Evolutionary conservation across 1,284 basidiomycete species (phyloP).

Genomic region (Austroboletus niveus): DNA sequence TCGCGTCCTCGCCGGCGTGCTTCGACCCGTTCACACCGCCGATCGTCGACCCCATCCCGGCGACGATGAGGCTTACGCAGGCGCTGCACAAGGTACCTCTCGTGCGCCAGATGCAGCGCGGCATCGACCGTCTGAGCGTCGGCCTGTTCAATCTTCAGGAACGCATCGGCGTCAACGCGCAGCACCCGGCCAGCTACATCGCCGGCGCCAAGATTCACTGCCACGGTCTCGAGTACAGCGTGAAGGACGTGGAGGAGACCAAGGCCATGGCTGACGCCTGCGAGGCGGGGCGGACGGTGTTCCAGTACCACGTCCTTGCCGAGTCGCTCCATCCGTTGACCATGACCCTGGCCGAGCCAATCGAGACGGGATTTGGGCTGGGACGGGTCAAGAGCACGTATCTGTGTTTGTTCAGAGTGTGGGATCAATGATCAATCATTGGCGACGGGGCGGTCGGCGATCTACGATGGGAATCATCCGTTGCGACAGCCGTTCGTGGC

Average conservation of each 20-base stretch:
- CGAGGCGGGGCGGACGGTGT: slow-evolving; percentile 1
- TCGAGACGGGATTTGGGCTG: slow-evolving; percentile 16
- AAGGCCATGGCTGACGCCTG: slow-evolving; percentile 12
- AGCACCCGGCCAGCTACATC: slow-evolving; percentile 21
- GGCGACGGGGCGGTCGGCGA: slow-evolving; percentile 9
- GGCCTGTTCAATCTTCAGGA: slow-evolving; percentile 21
- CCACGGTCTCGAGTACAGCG: slow-evolving; percentile 20
- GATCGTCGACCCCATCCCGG: slow-evolving; percentile 15
- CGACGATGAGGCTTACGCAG: slow-evolving; percentile 7
- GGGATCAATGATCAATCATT: slow-evolving; percentile 22
- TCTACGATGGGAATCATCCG: slow-evolving; percentile 13
- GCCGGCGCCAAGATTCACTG: slow-evolving; percentile 23
- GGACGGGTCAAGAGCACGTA: slow-evolving; percentile 18
- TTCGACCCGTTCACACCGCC: slow-evolving; percentile 21
- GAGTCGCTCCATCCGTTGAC: slow-evolving; percentile 22
- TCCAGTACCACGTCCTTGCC: slow-evolving; percentile 15
- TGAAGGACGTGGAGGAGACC: slow-evolving; percentile 17
- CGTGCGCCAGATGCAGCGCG: slow-evolving; percentile 10
- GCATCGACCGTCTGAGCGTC: slow-evolving; percentile 12
- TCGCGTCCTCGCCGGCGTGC: slow-evolving; percentile 15
- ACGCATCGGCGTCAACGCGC: slow-evolving; percentile 18
- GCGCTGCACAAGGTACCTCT: slow-evolving; percentile 12
- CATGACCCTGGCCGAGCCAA: slow-evolving; percentile 18
- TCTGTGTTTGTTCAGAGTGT: slow-evolving; percentile 18
- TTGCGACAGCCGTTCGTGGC: slow-evolving; percentile 21